These are phyloP conservation scores for Tricholoma sp. DNA, from an alignment of 768 basidiomycete genomes.

Conservation along the genomic window DNA sequence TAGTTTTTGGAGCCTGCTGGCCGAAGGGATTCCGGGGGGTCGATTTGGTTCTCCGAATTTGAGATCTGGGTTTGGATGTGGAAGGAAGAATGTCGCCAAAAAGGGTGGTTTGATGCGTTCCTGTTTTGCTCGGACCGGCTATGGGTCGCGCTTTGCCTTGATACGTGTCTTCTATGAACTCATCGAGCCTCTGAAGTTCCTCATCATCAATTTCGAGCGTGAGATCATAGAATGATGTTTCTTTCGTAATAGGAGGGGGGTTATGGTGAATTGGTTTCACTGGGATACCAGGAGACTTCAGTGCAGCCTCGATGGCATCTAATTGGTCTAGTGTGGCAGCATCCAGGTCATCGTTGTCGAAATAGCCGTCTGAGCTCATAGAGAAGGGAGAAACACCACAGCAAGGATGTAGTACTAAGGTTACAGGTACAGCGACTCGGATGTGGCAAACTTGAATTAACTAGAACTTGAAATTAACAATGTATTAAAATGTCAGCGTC, in stretches of 20 bases:
- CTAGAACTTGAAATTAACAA: background rate
- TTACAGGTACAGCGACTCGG: background rate
- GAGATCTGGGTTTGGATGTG: constrained; percentile 29
- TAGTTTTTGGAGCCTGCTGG: constrained; percentile 59
- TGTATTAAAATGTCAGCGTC: too few species aligned
- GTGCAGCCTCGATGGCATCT: constrained; percentile 66
- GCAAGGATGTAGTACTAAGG: background rate
- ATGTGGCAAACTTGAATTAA: background rate
- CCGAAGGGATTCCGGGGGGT: constrained; percentile 41
- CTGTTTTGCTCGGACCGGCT: constrained; percentile 37
- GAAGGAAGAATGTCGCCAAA: constrained; percentile 51
- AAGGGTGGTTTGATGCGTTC: constrained; percentile 57
- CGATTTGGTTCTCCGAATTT: constrained; percentile 39
- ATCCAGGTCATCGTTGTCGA: constrained; percentile 61
- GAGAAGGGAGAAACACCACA: background rate
- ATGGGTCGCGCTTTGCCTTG: constrained; percentile 32
- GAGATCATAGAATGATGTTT: constrained; percentile 48
- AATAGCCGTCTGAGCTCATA: constrained; percentile 80
- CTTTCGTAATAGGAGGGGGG: constrained; percentile 20
- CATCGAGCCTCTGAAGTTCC: constrained; percentile 51
- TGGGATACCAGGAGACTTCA: constrained; percentile 15
- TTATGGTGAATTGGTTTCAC: constrained; percentile 8
- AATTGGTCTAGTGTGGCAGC: constrained; percentile 55
- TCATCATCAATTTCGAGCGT: constrained; percentile 53
- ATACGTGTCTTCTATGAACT: constrained; percentile 45